Conservation (phyloP, 2,329 filamentous ascomycete species). For the Lachnellula suecica region DNA sequence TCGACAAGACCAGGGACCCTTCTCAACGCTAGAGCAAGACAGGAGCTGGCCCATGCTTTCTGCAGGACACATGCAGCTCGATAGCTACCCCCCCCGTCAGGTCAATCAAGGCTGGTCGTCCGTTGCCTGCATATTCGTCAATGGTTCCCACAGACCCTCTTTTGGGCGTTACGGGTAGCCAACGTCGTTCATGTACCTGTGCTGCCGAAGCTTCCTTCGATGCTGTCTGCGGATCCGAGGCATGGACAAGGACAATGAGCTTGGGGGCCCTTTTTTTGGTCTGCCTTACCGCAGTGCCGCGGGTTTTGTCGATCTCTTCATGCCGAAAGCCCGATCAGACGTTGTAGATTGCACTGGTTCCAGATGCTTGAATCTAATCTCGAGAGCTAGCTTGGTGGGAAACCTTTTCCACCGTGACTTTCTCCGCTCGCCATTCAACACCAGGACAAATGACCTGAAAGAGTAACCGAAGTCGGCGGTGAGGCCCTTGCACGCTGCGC, state of each 20-base stretch:
- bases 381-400: not conserved
- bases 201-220: constrained; percentile 15
- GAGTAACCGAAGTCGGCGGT: constrained; percentile 14
- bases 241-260: not conserved
- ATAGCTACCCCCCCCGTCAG: constrained; percentile 20
- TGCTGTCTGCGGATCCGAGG: not conserved
- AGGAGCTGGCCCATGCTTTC: constrained; percentile 17
- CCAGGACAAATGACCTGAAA: constrained; percentile 1
- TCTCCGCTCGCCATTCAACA: not conserved
- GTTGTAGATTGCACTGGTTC: not conserved
- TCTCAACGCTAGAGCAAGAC: not conserved
- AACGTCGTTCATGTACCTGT: not conserved
- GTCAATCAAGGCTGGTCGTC: constrained; percentile 10
- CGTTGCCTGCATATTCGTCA: constrained; percentile 20
- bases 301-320: constrained; percentile 12
- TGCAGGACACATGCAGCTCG: constrained; percentile 23
- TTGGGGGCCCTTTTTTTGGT: constrained; percentile 4
- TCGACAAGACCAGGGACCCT: constrained; percentile 5
- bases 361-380: constrained; percentile 9
- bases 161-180: constrained; percentile 1
- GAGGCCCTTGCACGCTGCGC: constrained; percentile 13
- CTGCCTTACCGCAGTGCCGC: constrained; percentile 12
- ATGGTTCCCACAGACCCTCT: no score
- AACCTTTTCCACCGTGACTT: not conserved
- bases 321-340: constrained; percentile 8